A percentile compares a stretch with the other conserved stretches of the same genome.
phyloP scores from a whole-genome alignment of 108 stramenopile species.

The Fistulifera pelliculosa region DNA sequence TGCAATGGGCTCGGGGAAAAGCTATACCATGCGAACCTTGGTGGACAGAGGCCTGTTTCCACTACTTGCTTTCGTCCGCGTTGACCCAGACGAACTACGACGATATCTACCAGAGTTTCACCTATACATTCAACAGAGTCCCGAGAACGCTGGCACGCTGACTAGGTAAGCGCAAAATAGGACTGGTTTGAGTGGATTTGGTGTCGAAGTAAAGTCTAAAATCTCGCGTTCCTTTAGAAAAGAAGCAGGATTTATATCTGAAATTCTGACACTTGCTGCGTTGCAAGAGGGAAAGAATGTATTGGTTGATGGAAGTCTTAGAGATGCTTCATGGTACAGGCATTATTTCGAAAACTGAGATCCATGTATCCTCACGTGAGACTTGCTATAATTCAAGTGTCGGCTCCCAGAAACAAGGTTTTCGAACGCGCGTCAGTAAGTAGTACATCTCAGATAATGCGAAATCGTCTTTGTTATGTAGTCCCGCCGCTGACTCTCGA shows the following conservation, averaged over 20 bases:
- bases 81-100: conserved; percentile 82
- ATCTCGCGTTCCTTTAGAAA: conserved; percentile 9
- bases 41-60: conserved; percentile 65
- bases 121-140: conserved; percentile 48
- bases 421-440: conserved; percentile 65
- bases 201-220: too few species aligned
- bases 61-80: conserved; percentile 64
- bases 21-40: conserved; percentile 59
- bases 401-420: conserved; percentile 62
- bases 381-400: conserved; percentile 73
- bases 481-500: too few species aligned
- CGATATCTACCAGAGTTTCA: conserved; percentile 70
- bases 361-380: conserved; percentile 59
- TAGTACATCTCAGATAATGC: neutral
- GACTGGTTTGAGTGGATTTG: too few species aligned
- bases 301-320: conserved; percentile 75
- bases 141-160: conserved; percentile 15
- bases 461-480: conserved; percentile 1
- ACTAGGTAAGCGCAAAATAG: neutral
- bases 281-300: conserved; percentile 70
- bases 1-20: conserved; percentile 84
- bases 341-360: conserved; percentile 54
- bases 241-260: conserved; percentile 75
- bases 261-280: conserved; percentile 70
- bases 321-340: conserved; percentile 74